Evolutionary conservation across 495 filamentous ascomycete genomes (phyloP).

Genomic region (Neurospora discreta): DNA sequence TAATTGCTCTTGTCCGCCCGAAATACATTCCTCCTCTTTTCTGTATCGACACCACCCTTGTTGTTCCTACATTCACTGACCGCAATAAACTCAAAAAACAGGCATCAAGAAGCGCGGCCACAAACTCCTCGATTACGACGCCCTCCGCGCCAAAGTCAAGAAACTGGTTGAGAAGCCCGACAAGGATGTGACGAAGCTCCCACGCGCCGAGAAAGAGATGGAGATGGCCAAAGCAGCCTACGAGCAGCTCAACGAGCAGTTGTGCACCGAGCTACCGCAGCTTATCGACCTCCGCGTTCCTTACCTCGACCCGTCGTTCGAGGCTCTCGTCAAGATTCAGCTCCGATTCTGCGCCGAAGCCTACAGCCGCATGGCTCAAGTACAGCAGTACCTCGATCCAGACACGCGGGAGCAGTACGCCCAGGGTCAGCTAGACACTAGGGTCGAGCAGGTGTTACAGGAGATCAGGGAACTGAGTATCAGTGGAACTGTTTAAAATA

Average conservation of each 20-base stretch:
- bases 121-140: constrained; percentile 96
- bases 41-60: background rate
- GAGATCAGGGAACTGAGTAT: constrained; percentile 97
- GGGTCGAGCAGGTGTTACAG: constrained; percentile 92
- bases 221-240: constrained; percentile 89
- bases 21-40: background rate
- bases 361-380: constrained; percentile 94
- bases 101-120: constrained; percentile 96
- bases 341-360: constrained; percentile 95
- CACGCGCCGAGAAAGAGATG: constrained; percentile 84
- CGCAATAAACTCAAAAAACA: constrained; percentile 14
- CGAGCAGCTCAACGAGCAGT: constrained; percentile 90
- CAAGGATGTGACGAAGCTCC: constrained; percentile 92
- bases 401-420: constrained; percentile 95
- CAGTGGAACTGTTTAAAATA: constrained; percentile 44
- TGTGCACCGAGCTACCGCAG: constrained; percentile 88
- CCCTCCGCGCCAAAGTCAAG: constrained; percentile 90
- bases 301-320: constrained; percentile 92
- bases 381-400: constrained; percentile 97
- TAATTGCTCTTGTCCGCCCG: background rate
- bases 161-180: constrained; percentile 95
- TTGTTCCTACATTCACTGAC: constrained; percentile 1
- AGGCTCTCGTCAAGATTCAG: constrained; percentile 97
- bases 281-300: constrained; percentile 94
- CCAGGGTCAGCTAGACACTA: constrained; percentile 77